Percentiles rank a stretch among this genome's conserved stretches.
Evolutionary conservation across 108 stramenopile genomes (phyloP).

Genomic region (Parietichytrium sp.): DNA sequence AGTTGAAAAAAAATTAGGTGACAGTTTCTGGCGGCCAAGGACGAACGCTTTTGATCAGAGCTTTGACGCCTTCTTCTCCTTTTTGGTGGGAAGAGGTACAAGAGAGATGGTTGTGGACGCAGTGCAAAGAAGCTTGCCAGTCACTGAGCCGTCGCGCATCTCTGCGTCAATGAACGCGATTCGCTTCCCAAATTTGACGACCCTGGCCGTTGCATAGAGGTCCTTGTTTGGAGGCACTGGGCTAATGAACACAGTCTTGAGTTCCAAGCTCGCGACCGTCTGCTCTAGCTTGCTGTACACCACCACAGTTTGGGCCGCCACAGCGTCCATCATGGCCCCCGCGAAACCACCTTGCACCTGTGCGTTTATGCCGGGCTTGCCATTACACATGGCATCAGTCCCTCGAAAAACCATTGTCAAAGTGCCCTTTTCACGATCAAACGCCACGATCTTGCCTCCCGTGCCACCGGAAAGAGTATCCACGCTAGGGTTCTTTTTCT

Average conservation of each 20-base stretch:
- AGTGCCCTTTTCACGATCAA: slow-evolving; percentile 1
- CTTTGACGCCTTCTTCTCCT: slow-evolving; percentile 28
- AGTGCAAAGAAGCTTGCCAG: background rate
- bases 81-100: background rate
- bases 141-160: slow-evolving; percentile 6
- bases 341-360: slow-evolving; percentile 21
- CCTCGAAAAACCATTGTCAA: background rate
- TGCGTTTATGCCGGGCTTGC: slow-evolving; percentile 1
- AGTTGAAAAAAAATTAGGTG: too few relatives aligned
- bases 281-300: background rate
- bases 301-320: slow-evolving; percentile 13
- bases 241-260: background rate
- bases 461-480: background rate
- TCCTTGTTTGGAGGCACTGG: slow-evolving; percentile 32
- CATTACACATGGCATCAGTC: slow-evolving; percentile 36
- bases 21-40: too few relatives aligned
- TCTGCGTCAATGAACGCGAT: slow-evolving; percentile 20
- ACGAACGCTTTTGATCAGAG: too few relatives aligned
- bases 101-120: slow-evolving; percentile 37
- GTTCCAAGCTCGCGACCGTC: slow-evolving; percentile 22
- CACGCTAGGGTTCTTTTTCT: slow-evolving; percentile 18
- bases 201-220: background rate
- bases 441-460: slow-evolving; percentile 8
- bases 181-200: slow-evolving; percentile 15
- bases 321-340: slow-evolving; percentile 30